These are phyloP conservation scores for Halophytophthora polymorphica DNA, from an alignment of 352 stramenopile species.

Conservation along the genomic window DNA sequence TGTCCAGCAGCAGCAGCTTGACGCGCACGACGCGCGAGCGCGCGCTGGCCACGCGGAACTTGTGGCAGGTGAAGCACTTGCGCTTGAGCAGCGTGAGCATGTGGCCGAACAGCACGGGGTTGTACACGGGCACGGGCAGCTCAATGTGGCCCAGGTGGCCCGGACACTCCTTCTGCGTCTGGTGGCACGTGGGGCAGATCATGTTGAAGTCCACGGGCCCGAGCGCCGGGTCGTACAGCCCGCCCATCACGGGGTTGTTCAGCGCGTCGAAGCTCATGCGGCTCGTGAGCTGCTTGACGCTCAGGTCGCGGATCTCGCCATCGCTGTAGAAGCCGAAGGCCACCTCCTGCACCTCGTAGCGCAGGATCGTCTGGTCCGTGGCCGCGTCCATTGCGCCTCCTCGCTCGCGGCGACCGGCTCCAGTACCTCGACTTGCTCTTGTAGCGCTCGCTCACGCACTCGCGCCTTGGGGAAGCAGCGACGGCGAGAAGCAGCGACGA, in stretches of 20 bases:
- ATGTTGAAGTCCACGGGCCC: constrained; percentile 90
- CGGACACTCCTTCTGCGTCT: constrained; percentile 94
- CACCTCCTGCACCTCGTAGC: constrained; percentile 89
- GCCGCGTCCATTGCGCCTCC: constrained; percentile 64
- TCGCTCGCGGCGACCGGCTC: not conserved
- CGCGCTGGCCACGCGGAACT: constrained; percentile 85
- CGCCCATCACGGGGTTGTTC: constrained; percentile 93
- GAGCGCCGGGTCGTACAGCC: constrained; percentile 96
- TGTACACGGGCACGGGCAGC: constrained; percentile 97
- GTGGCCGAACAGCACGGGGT: constrained; percentile 95
- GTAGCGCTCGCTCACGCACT: constrained; percentile 23
- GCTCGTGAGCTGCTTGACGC: constrained; percentile 96
- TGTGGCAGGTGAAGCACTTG: constrained; percentile 99
- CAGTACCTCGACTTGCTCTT: not conserved
- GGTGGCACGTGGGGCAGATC: constrained; percentile 95
- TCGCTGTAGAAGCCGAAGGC: constrained; percentile 97
- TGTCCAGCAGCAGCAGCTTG: constrained; percentile 92
- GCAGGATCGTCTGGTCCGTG: constrained; percentile 89
- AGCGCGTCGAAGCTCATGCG: constrained; percentile 94
- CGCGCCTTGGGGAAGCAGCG: no score
- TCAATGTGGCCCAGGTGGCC: constrained; percentile 99
- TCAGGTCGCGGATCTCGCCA: constrained; percentile 95
- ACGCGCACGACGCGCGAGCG: constrained; percentile 79
- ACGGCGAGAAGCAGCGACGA: no score
- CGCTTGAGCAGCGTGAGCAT: constrained; percentile 95